Evolutionary conservation across 116 monocot genomes (phyloP), one percentile per base, ranked within the genome.

Genomic region (Papilionanthe hybrid): DNA sequence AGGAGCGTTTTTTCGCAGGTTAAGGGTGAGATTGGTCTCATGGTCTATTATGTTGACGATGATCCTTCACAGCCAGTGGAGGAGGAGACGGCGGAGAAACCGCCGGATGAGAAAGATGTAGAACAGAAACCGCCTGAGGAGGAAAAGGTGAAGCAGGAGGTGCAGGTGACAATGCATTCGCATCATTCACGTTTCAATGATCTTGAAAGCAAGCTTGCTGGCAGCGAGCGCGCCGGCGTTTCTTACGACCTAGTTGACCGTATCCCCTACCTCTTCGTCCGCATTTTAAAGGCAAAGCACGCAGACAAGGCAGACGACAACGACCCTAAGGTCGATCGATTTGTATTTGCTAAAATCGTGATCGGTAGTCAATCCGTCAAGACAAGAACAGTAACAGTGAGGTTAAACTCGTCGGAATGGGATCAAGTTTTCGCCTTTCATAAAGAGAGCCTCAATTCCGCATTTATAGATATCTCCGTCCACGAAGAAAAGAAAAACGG

Each of bases 181-280:
- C 89, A 93, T 72, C 86, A 79, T 1, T 86, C 89, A 89, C 78
- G 80, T 9, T 80, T 82, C 75, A 60, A 45, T 22, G 93, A 93
- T 43, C 82, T 92, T 57, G 88, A 81, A 48, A 78, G 88, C 47
- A 76, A 83, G 28, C 68, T 86, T 2, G 55, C 78, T 58, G 43
- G 27, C 68, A 75, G 81, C 20, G 84, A 84, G 48, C 82, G 85
- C 5, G 79, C 78, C 29, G 81, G 75, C 73, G 45, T 7, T 17
- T 76, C 88, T 13, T 92, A 87, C 55, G 96, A 96, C 76, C 84
- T 96, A 17, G 96, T 96, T 1, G 92, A 96, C 82, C 93, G 92
- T 82, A 87, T 96, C 88, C 89, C 85, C 42, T 96, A 96, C 77
- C 80, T 96, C 11, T 93, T 96, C 86, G 87, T 96, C 25, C 90